Percentiles rank a stretch among this genome's conserved stretches.
Evolutionary conservation across 2,329 filamentous ascomycete species (phyloP).

Genomic region (Thermoascus crustaceus): DNA sequence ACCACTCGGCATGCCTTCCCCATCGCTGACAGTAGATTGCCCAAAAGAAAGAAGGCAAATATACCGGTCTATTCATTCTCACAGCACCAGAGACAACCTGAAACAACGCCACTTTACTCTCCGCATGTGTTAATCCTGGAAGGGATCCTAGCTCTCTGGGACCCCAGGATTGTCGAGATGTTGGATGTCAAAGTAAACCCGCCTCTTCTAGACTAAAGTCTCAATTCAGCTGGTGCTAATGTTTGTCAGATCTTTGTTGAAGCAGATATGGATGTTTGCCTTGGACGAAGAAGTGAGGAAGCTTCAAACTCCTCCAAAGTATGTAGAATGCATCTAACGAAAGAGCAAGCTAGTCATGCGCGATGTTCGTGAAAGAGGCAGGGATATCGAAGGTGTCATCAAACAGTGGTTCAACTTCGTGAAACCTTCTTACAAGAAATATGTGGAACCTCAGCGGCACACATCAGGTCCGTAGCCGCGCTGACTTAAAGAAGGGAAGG

Average conservation of each 20-base stretch:
- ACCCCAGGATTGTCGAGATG: slow-evolving; percentile 73
- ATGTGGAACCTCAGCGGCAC: slow-evolving; percentile 82
- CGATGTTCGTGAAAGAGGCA: slow-evolving; percentile 79
- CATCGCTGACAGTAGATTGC: slow-evolving; percentile 10
- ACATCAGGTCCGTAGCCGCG: slow-evolving; percentile 55
- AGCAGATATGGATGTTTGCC: slow-evolving; percentile 87
- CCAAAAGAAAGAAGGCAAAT: slow-evolving; percentile 51
- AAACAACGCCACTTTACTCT: slow-evolving; percentile 86
- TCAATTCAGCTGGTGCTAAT: slow-evolving; percentile 10
- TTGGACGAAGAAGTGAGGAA: slow-evolving; percentile 73
- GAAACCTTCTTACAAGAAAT: slow-evolving; percentile 94
- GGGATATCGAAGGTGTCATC: slow-evolving; percentile 90
- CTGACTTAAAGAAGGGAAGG: background rate
- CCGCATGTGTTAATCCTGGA: slow-evolving; percentile 92
- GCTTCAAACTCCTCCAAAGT: slow-evolving; percentile 1
- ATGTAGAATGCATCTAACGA: slow-evolving; percentile 13
- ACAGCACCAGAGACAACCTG: slow-evolving; percentile 70
- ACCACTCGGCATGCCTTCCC: background rate
- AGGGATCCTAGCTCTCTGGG: slow-evolving; percentile 91
- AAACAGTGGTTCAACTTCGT: slow-evolving; percentile 98
- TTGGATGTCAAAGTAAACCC: slow-evolving; percentile 66
- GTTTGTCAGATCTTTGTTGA: slow-evolving; percentile 76
- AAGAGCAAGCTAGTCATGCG: slow-evolving; percentile 55
- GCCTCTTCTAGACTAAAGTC: background rate
- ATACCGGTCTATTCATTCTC: slow-evolving; percentile 94